Percentiles rank a stretch among this genome's conserved stretches.
Conservation (phyloP, 1,284 basidiomycete species). For the Athelia psychrophila region DNA sequence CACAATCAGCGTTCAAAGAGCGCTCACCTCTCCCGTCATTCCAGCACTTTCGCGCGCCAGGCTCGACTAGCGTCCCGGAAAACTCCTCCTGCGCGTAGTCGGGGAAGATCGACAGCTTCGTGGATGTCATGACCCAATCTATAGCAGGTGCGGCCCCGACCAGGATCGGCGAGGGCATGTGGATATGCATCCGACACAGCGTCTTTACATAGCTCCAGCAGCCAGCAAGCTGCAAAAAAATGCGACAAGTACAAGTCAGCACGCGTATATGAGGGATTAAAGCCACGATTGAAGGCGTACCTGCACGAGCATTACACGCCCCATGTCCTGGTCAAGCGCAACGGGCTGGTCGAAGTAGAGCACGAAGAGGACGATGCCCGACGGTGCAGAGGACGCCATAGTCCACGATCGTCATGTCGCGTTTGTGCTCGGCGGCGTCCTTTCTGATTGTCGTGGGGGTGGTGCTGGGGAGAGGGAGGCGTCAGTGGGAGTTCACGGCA, state of each 20-base stretch:
- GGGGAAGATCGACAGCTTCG: slow-evolving; percentile 59
- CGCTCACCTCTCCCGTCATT: slow-evolving; percentile 68
- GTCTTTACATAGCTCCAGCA: slow-evolving; percentile 86
- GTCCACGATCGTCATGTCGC: too few species aligned
- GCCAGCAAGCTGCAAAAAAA: slow-evolving; percentile 62
- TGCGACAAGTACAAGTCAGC: background rate
- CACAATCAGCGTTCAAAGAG: slow-evolving; percentile 1
- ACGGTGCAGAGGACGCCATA: too few species aligned
- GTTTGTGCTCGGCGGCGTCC: too few species aligned
- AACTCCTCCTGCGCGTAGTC: slow-evolving; percentile 77
- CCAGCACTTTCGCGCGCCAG: slow-evolving; percentile 78
- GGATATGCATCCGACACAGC: slow-evolving; percentile 82
- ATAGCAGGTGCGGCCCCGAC: slow-evolving; percentile 73
- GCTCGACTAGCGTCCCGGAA: slow-evolving; percentile 59
- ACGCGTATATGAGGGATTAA: background rate
- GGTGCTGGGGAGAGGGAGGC: too few species aligned
- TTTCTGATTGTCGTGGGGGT: too few species aligned
- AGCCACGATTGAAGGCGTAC: too few species aligned
- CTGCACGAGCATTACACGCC: background rate
- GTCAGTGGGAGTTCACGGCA: too few species aligned
- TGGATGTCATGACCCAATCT: slow-evolving; percentile 39
- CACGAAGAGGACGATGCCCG: too few species aligned
- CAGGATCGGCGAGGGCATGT: slow-evolving; percentile 69
- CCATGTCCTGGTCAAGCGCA: background rate
- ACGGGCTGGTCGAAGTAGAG: too few species aligned